Conservation (phyloP, 2,329 filamentous ascomycete genomes). For the Aureobasidium sp. region DNA sequence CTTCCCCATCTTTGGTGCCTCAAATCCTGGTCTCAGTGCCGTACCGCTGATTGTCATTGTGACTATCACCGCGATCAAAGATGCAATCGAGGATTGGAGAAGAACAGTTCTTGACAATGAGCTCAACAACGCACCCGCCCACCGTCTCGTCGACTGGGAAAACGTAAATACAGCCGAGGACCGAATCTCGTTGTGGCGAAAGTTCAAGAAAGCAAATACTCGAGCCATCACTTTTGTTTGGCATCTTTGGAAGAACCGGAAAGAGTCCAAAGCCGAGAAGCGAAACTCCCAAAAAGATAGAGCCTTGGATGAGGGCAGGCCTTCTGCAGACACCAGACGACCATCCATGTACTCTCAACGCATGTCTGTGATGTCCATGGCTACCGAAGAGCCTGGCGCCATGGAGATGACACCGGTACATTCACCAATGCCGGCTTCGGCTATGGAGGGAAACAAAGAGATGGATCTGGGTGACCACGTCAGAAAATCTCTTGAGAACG, state of each 20-base stretch:
- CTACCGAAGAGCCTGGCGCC: conserved; percentile 48
- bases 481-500: conserved; percentile 19
- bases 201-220: conserved; percentile 81
- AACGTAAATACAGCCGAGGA: conserved; percentile 93
- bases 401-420: conserved; percentile 96
- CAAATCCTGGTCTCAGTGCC: conserved; percentile 81
- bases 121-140: conserved; percentile 91
- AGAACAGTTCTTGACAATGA: conserved; percentile 86
- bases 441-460: conserved; percentile 36
- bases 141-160: conserved; percentile 78
- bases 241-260: conserved; percentile 37
- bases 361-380: conserved; percentile 34
- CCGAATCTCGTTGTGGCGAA: conserved; percentile 77
- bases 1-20: conserved; percentile 90
- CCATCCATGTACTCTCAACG: conserved; percentile 50
- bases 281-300: conserved; percentile 46
- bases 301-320: conserved; percentile 49
- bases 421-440: conserved; percentile 61
- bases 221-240: conserved; percentile 52
- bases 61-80: conserved; percentile 80
- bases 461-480: conserved; percentile 16
- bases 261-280: conserved; percentile 37
- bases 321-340: conserved; percentile 60
- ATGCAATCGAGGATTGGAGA: conserved; percentile 91
- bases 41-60: conserved; percentile 93